A percentile compares a stretch with the other conserved stretches of the same genome.
Conservation (phyloP, 2,329 filamentous ascomycete genomes). For the Stemphylium beticola region DNA sequence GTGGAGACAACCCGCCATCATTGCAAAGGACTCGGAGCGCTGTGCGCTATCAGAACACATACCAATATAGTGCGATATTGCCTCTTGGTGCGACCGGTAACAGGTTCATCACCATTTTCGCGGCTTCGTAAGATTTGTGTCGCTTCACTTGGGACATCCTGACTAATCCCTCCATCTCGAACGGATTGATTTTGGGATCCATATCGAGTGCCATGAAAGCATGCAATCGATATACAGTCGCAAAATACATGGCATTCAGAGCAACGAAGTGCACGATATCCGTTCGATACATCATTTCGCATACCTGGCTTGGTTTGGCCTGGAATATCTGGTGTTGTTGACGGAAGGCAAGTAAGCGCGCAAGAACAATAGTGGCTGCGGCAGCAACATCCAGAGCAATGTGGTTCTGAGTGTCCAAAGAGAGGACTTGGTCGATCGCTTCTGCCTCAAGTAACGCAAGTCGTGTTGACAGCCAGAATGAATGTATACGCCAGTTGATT, state of each 20-base stretch:
- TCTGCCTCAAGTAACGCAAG: constrained; percentile 32
- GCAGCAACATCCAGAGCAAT: constrained; percentile 10
- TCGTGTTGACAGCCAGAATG: constrained; percentile 25
- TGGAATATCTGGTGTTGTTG: constrained; percentile 30
- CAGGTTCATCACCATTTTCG: constrained; percentile 24
- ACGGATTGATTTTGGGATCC: constrained; percentile 25
- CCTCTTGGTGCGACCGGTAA: constrained; percentile 25
- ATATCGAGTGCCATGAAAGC: constrained; percentile 21
- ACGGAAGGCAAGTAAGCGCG: constrained; percentile 20
- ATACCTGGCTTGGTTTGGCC: constrained; percentile 20
- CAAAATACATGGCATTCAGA: constrained; percentile 34
- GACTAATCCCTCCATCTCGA: constrained; percentile 22
- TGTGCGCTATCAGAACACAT: not conserved
- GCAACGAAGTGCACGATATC: constrained; percentile 29
- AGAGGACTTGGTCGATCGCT: constrained; percentile 31
- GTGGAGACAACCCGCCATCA: not conserved
- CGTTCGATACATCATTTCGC: constrained; percentile 33
- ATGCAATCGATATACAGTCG: constrained; percentile 30
- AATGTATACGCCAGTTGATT: constrained; percentile 28
- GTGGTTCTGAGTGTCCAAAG: constrained; percentile 6
- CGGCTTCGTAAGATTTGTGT: constrained; percentile 24
- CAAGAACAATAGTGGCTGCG: constrained; percentile 9
- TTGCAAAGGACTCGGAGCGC: not conserved
- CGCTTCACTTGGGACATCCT: constrained; percentile 19
- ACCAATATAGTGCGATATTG: constrained; percentile 31